These are phyloP conservation scores for Aspergillus pseudoglaucus DNA, from an alignment of 2,329 filamentous ascomycete species.

Conservation along the genomic window DNA sequence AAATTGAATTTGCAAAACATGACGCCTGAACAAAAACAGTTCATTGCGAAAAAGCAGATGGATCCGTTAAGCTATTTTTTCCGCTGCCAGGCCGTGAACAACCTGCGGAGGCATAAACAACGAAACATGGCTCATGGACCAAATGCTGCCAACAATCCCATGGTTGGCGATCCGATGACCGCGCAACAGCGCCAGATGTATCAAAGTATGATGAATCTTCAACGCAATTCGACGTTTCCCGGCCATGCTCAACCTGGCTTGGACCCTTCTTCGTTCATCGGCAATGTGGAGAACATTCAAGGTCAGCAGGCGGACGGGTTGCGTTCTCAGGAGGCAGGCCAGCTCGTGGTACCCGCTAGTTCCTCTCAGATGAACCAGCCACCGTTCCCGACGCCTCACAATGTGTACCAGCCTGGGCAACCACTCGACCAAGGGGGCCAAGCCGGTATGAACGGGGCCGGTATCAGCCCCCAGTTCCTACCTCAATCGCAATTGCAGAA, in stretches of 20 bases:
- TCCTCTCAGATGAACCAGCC: constrained; percentile 45
- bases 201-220: constrained; percentile 36
- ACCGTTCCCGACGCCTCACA: constrained; percentile 36
- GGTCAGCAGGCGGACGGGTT: constrained; percentile 58
- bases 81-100: constrained; percentile 42
- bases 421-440: constrained; percentile 36
- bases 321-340: constrained; percentile 54
- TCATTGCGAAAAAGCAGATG: constrained; percentile 38
- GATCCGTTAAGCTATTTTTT: constrained; percentile 48
- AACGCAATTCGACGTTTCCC: constrained; percentile 31
- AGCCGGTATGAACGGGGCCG: constrained; percentile 29
- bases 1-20: constrained; percentile 40
- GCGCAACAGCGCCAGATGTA: constrained; percentile 35
- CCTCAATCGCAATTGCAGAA: constrained; percentile 39
- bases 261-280: constrained; percentile 34
- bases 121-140: constrained; percentile 26
- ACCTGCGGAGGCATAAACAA: constrained; percentile 33
- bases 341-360: constrained; percentile 59
- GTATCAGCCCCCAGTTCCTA: constrained; percentile 35
- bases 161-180: constrained; percentile 33
- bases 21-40: constrained; percentile 43
- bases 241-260: constrained; percentile 26
- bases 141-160: constrained; percentile 20
- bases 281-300: constrained; percentile 49
- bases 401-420: constrained; percentile 35